phyloP scores from a whole-genome alignment of 2,329 filamentous ascomycete genomes.

The Bipolaris sorokiniana region DNA sequence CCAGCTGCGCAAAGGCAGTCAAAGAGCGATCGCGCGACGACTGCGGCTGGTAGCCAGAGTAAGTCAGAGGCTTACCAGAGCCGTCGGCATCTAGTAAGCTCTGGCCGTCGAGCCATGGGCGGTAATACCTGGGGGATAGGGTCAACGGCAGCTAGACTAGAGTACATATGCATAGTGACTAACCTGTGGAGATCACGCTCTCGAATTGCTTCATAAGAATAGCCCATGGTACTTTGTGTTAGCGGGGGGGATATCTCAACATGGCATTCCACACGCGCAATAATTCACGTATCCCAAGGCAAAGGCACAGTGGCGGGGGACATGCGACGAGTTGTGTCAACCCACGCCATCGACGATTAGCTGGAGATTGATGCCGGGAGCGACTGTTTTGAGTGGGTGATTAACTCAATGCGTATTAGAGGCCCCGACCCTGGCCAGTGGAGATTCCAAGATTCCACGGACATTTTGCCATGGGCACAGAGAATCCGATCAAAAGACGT shows the following conservation, averaged over 20 bases:
- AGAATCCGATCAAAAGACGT: conserved; percentile 6
- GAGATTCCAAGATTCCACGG: conserved; percentile 1
- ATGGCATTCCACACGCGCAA: conserved; percentile 17
- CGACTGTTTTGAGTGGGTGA: conserved; percentile 1
- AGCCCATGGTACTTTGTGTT: conserved; percentile 22
- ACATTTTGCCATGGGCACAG: conserved; percentile 3
- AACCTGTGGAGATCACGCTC: conserved; percentile 42
- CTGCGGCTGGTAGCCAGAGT: conserved; percentile 30
- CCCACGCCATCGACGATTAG: background rate
- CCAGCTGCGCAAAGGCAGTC: conserved; percentile 48
- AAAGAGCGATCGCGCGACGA: conserved; percentile 37
- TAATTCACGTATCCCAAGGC: conserved; percentile 5
- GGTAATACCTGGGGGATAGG: conserved; percentile 38
- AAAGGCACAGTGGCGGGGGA: conserved; percentile 10
- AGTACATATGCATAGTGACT: background rate
- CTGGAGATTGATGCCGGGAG: conserved; percentile 7
- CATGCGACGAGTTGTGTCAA: background rate
- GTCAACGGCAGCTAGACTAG: conserved; percentile 5
- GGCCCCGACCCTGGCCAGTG: conserved; percentile 9
- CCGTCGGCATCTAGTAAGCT: conserved; percentile 37
- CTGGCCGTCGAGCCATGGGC: conserved; percentile 47
- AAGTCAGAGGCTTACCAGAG: conserved; percentile 33
- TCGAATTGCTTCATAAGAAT: conserved; percentile 30
- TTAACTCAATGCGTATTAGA: conserved; percentile 16
- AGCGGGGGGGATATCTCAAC: conserved; percentile 13